phyloP scores from a whole-genome alignment of 306 rosid genomes.

The Malus sieversii region DNA sequence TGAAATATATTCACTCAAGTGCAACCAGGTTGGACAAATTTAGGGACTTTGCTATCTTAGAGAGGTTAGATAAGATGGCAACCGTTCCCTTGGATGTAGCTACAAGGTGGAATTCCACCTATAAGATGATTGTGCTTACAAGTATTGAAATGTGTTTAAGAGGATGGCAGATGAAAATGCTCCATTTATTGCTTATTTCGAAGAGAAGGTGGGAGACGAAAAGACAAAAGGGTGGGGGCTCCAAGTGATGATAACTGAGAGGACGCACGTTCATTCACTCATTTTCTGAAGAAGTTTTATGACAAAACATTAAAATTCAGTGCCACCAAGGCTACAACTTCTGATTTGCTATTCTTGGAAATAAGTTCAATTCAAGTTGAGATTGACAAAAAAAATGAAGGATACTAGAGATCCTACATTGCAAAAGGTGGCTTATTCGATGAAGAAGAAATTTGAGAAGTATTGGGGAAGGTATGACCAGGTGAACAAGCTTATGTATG shows the following conservation, averaged over 20 bases:
- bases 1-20: neutral
- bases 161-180: neutral
- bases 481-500: no score
- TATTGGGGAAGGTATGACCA: no score
- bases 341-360: no score
- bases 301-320: neutral
- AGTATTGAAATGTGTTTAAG: neutral
- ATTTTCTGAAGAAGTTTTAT: neutral
- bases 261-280: neutral
- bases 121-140: neutral
- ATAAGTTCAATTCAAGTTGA: neutral
- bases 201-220: neutral
- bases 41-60: neutral
- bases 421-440: neutral
- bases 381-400: neutral
- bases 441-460: no score
- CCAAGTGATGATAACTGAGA: neutral
- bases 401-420: neutral
- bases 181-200: neutral
- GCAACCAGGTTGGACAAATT: neutral
- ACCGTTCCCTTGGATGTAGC: neutral
- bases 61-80: no score
- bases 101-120: neutral
- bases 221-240: neutral
- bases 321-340: neutral